Percentiles rank a stretch among this genome's conserved stretches.
phyloP scores from a whole-genome alignment of 2,329 filamentous ascomycete species.

The Trichoderma atrobrunneum region DNA sequence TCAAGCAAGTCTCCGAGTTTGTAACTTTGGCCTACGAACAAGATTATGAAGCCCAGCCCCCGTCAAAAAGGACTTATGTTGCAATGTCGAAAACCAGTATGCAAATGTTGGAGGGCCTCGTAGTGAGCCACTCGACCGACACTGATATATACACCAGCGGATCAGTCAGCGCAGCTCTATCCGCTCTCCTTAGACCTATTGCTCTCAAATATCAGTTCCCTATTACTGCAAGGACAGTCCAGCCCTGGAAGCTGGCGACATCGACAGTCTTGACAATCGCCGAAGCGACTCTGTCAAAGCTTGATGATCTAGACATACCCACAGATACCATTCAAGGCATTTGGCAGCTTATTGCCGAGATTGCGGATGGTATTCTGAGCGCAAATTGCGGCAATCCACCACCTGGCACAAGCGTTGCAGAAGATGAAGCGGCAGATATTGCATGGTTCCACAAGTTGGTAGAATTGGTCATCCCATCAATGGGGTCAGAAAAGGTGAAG shows the following conservation, averaged over 20 bases:
- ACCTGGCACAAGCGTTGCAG: conserved; percentile 48
- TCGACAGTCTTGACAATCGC: conserved; percentile 67
- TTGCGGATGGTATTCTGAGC: conserved; percentile 66
- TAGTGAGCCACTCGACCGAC: conserved; percentile 58
- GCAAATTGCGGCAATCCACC: conserved; percentile 56
- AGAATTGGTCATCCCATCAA: conserved; percentile 67
- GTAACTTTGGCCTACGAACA: conserved; percentile 64
- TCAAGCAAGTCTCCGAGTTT: conserved; percentile 68
- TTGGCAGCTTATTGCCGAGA: conserved; percentile 67
- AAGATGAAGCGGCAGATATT: conserved; percentile 82
- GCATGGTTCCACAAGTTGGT: conserved; percentile 66
- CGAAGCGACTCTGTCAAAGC: conserved; percentile 59
- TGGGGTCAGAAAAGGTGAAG: conserved; percentile 64
- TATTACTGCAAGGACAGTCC: conserved; percentile 65
- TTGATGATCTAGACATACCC: conserved; percentile 50
- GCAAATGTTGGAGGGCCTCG: conserved; percentile 61
- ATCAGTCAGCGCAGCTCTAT: conserved; percentile 63
- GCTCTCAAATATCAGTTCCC: conserved; percentile 76
- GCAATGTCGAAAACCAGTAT: conserved; percentile 85
- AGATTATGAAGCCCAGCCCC: conserved; percentile 33
- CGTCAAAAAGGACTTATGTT: conserved; percentile 72
- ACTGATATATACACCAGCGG: conserved; percentile 67
- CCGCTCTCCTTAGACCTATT: conserved; percentile 68
- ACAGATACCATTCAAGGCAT: conserved; percentile 51
- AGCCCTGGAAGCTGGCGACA: conserved; percentile 80